phyloP scores from a whole-genome alignment of 192 early-diverging fungal species.

The Globomyces pollinis-pini region DNA sequence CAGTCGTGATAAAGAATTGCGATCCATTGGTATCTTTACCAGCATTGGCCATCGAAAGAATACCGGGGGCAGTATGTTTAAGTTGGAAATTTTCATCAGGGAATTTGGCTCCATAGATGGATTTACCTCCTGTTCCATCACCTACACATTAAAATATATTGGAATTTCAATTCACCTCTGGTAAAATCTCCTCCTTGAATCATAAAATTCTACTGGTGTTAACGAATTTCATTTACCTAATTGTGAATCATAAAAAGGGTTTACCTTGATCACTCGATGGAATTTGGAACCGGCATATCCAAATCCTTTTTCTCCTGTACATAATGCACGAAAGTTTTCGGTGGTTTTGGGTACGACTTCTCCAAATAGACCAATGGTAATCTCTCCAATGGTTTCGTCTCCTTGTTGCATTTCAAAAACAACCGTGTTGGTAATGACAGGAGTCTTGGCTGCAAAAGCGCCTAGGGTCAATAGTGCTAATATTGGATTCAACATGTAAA shows the following conservation, averaged over 20 bases:
- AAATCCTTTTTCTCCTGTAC: conserved; percentile 55
- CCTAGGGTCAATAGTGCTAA: too few species aligned
- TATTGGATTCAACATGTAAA: too few species aligned
- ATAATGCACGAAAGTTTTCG: conserved; percentile 58
- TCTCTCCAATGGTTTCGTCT: conserved; percentile 34
- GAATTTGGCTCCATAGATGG: conserved; percentile 76
- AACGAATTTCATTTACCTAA: conserved; percentile 26
- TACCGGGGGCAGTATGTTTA: conserved; percentile 49
- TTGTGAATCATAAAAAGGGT: too few species aligned
- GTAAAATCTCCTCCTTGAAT: conserved; percentile 81
- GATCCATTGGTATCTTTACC: conserved; percentile 80
- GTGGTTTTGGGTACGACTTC: conserved; percentile 47
- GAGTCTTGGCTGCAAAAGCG: conserved; percentile 38
- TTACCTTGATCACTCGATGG: conserved; percentile 71
- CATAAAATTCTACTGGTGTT: conserved; percentile 78
- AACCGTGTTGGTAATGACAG: conserved; percentile 45
- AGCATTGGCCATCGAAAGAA: conserved; percentile 91
- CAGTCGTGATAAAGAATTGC: conserved; percentile 60
- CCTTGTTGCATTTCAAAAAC: conserved; percentile 43
- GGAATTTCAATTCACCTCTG: too few species aligned
- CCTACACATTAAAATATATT: too few species aligned
- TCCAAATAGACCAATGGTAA: conserved; percentile 46
- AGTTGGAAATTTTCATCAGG: conserved; percentile 94
- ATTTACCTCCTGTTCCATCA: conserved; percentile 72
- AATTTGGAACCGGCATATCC: conserved; percentile 83